Percentiles rank a stretch among this genome's conserved stretches.
phyloP scores from a whole-genome alignment of 768 basidiomycete genomes.

The Suillus placidus region DNA sequence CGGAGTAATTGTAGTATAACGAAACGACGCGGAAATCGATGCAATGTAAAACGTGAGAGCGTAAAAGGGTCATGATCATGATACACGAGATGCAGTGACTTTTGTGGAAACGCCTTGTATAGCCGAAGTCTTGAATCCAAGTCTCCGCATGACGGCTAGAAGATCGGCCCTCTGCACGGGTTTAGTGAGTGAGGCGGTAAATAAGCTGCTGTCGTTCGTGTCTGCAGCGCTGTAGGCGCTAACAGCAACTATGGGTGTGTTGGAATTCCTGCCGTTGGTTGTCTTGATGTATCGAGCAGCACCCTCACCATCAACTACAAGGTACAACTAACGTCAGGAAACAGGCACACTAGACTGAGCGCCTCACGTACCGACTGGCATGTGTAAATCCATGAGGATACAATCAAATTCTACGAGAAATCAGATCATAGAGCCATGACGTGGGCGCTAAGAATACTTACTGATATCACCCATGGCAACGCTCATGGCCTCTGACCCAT shows the following conservation, averaged over 20 bases:
- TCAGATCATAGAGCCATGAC: slow-evolving; percentile 12
- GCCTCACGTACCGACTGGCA: slow-evolving; percentile 80
- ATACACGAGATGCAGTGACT: slow-evolving; percentile 45
- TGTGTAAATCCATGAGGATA: slow-evolving; percentile 93
- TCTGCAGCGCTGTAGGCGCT: slow-evolving; percentile 84
- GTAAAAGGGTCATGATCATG: slow-evolving; percentile 31
- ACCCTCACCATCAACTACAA: slow-evolving; percentile 87
- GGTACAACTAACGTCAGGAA: slow-evolving; percentile 29
- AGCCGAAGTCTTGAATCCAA: slow-evolving; percentile 89
- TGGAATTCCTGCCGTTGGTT: slow-evolving; percentile 93
- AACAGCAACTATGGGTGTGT: slow-evolving; percentile 89
- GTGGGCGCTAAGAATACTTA: slow-evolving; percentile 45
- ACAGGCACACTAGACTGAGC: neutral
- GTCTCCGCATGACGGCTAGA: slow-evolving; percentile 76
- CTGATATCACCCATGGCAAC: slow-evolving; percentile 98
- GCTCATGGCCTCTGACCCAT: slow-evolving; percentile 96
- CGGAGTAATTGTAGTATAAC: slow-evolving; percentile 33
- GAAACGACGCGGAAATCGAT: slow-evolving; percentile 28
- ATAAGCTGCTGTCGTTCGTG: slow-evolving; percentile 66
- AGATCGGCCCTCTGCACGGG: slow-evolving; percentile 89
- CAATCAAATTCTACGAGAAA: slow-evolving; percentile 80
- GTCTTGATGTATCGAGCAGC: slow-evolving; percentile 97
- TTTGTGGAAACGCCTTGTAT: slow-evolving; percentile 60
- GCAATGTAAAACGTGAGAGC: slow-evolving; percentile 25
- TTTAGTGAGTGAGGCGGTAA: slow-evolving; percentile 83